Conservation (phyloP, 2,329 filamentous ascomycete species). For the Alternaria arborescens region DNA sequence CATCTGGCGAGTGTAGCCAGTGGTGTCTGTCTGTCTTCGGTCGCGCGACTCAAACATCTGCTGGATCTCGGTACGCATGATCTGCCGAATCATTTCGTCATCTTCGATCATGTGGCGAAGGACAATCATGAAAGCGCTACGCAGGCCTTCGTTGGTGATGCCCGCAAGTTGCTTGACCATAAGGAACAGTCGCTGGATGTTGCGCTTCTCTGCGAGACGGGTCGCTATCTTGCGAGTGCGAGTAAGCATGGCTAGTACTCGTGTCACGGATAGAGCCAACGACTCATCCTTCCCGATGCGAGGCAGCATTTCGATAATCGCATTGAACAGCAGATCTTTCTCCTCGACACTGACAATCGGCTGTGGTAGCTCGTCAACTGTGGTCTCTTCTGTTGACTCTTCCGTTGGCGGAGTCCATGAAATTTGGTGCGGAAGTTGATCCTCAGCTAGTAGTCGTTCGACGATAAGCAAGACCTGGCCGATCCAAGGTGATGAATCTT, state of each 20-base stretch:
- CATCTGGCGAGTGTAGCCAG: slow-evolving; percentile 77
- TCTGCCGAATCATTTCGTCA: slow-evolving; percentile 85
- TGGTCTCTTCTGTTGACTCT: slow-evolving; percentile 58
- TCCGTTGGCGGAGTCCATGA: slow-evolving; percentile 70
- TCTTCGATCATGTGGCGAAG: slow-evolving; percentile 95
- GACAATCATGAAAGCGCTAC: slow-evolving; percentile 81
- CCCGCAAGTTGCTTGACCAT: slow-evolving; percentile 94
- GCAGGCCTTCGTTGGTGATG: slow-evolving; percentile 77
- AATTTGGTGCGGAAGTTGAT: slow-evolving; percentile 79
- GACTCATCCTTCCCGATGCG: slow-evolving; percentile 87
- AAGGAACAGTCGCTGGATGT: slow-evolving; percentile 87
- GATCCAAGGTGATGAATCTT: slow-evolving; percentile 91
- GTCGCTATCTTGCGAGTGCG: slow-evolving; percentile 78
- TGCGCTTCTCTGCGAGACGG: slow-evolving; percentile 83
- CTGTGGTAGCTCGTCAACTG: slow-evolving; percentile 68
- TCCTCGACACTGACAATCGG: slow-evolving; percentile 70
- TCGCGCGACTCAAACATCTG: slow-evolving; percentile 71
- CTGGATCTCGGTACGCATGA: slow-evolving; percentile 90
- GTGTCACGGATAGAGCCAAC: slow-evolving; percentile 81
- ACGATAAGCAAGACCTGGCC: slow-evolving; percentile 88
- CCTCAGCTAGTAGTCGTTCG: slow-evolving; percentile 88
- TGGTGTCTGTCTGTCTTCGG: slow-evolving; percentile 68
- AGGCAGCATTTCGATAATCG: slow-evolving; percentile 83
- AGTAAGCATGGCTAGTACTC: slow-evolving; percentile 88
- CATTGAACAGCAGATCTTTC: slow-evolving; percentile 75